Percentiles rank a stretch among this genome's conserved stretches.
phyloP scores from a whole-genome alignment of 1,284 basidiomycete genomes.

The Malassezia sp. region DNA sequence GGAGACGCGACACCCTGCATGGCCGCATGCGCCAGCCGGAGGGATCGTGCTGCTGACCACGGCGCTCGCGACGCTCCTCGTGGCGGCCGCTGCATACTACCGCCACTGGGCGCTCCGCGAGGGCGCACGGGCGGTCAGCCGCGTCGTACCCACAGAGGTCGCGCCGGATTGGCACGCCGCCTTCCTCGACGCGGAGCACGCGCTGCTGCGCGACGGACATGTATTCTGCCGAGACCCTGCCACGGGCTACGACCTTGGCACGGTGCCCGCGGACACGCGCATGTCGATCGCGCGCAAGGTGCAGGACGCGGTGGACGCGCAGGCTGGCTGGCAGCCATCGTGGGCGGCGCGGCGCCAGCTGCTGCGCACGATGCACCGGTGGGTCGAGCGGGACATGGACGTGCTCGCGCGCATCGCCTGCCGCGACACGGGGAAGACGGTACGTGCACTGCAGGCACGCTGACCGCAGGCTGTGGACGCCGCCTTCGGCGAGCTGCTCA shows the following conservation, averaged over 20 bases:
- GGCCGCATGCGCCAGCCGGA: neutral
- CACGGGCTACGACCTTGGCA: slow-evolving; percentile 65
- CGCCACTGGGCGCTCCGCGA: neutral
- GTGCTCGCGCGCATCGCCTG: slow-evolving; percentile 76
- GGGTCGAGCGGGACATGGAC: slow-evolving; percentile 79
- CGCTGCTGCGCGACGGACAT: slow-evolving; percentile 44
- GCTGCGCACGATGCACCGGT: slow-evolving; percentile 71
- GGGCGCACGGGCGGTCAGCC: neutral
- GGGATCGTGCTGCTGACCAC: neutral
- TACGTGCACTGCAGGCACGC: slow-evolving; percentile 51
- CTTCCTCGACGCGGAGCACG: slow-evolving; percentile 13
- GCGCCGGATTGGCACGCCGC: slow-evolving; percentile 23
- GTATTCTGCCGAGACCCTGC: slow-evolving; percentile 86
- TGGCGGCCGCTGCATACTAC: neutral
- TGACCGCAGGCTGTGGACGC: slow-evolving; percentile 50
- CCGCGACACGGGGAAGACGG: slow-evolving; percentile 91
- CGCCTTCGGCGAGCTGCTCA: slow-evolving; percentile 49
- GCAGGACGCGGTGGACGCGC: slow-evolving; percentile 57
- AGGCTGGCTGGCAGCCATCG: slow-evolving; percentile 61
- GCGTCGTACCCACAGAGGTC: slow-evolving; percentile 21
- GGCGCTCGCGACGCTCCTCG: neutral
- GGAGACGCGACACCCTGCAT: neutral
- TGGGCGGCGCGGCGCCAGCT: slow-evolving; percentile 69
- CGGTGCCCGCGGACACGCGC: slow-evolving; percentile 58
- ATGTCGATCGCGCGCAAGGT: slow-evolving; percentile 64